Evolutionary conservation across 1,284 basidiomycete genomes (phyloP).

Genomic region (Xanthoconium separans): DNA sequence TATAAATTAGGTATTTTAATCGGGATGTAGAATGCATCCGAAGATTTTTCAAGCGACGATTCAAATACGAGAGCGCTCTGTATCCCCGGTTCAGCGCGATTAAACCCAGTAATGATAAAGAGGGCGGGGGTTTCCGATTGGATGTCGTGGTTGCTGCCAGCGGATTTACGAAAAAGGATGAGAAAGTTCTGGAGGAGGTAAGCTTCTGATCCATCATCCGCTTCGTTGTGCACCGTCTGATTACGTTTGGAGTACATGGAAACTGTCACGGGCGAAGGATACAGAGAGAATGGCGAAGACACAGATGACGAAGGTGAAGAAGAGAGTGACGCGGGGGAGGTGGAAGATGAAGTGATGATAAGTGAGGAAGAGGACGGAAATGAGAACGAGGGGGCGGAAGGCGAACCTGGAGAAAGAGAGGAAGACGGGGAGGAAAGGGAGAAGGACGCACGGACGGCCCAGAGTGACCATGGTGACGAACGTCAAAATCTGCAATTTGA

Average conservation of each 20-base stretch:
- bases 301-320: constrained; percentile 31
- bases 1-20: constrained; percentile 85
- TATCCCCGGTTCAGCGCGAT: constrained; percentile 83
- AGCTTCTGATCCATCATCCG: constrained; percentile 23
- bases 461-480: constrained; percentile 24
- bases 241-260: constrained; percentile 59
- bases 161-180: constrained; percentile 84
- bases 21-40: constrained; percentile 97
- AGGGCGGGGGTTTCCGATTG: constrained; percentile 61
- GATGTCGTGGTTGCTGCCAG: constrained; percentile 92
- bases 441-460: constrained; percentile 21
- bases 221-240: constrained; percentile 18
- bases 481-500: constrained; percentile 10
- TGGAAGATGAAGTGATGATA: constrained; percentile 35
- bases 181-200: constrained; percentile 82
- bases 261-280: constrained; percentile 48
- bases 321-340: constrained; percentile 37
- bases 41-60: constrained; percentile 89
- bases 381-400: constrained; percentile 30
- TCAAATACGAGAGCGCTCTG: constrained; percentile 87
- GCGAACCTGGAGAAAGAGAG: constrained; percentile 24
- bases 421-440: constrained; percentile 27
- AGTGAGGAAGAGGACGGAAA: constrained; percentile 32
- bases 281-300: constrained; percentile 36
- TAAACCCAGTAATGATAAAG: constrained; percentile 45